phyloP scores from a whole-genome alignment of 768 basidiomycete species.

The Panus rudis region DNA sequence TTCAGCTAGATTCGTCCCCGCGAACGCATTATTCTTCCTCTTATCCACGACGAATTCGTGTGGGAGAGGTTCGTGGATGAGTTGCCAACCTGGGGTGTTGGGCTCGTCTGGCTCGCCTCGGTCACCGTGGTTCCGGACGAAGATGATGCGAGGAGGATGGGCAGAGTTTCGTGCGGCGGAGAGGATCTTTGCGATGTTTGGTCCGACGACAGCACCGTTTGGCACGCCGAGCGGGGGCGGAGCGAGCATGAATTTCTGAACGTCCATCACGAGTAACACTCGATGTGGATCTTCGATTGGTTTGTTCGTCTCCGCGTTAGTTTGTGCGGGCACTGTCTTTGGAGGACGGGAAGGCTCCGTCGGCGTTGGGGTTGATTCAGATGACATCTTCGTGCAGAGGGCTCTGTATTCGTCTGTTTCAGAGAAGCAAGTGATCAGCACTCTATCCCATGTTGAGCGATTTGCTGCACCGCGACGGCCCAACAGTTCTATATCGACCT shows the following conservation, averaged over 20 bases:
- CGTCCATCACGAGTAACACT: constrained; percentile 54
- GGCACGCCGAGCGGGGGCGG: constrained; percentile 47
- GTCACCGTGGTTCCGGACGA: constrained; percentile 63
- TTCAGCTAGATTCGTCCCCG: constrained; percentile 45
- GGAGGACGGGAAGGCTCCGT: no score
- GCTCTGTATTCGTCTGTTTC: no score
- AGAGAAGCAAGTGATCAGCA: no score
- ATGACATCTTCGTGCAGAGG: no score
- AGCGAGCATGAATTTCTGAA: constrained; percentile 45
- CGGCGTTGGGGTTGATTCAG: no score
- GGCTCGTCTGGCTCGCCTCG: constrained; percentile 55
- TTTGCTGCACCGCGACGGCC: no score
- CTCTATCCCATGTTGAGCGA: no score
- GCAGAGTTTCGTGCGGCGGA: constrained; percentile 40
- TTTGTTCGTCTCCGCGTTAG: no score
- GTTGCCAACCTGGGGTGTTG: constrained; percentile 50
- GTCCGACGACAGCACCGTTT: constrained; percentile 31
- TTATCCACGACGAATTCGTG: constrained; percentile 58
- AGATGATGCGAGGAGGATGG: constrained; percentile 49
- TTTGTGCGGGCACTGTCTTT: no score
- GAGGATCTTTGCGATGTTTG: constrained; percentile 46
- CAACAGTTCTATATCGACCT: no score
- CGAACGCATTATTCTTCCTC: constrained; percentile 58
- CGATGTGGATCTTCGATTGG: no score
- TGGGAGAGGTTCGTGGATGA: constrained; percentile 44